Evolutionary conservation across 345 rosid genomes (phyloP).

Genomic region (Populus deltoides): DNA sequence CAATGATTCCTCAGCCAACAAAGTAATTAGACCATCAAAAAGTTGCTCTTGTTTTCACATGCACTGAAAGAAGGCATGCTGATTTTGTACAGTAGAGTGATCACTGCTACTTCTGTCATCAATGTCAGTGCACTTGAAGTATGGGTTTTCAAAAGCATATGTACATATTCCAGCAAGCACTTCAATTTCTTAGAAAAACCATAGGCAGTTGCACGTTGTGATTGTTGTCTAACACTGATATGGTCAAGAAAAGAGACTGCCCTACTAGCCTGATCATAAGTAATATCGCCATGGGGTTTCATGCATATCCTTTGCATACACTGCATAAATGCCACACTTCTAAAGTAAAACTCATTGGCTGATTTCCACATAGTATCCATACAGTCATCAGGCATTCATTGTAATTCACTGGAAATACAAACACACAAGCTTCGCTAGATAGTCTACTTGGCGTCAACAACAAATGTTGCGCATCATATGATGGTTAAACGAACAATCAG

Average conservation of each 20-base stretch:
- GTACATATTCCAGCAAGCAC: slow-evolving; percentile 40
- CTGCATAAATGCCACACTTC: slow-evolving; percentile 74
- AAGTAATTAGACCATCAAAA: slow-evolving; percentile 53
- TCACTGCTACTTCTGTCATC: slow-evolving; percentile 24
- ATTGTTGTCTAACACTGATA: slow-evolving; percentile 69
- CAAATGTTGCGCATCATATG: slow-evolving; percentile 63
- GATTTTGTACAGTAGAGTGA: slow-evolving; percentile 50
- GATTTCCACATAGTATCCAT: slow-evolving; percentile 55
- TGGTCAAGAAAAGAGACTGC: slow-evolving; percentile 75
- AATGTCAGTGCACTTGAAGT: slow-evolving; percentile 25
- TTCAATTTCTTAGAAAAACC: slow-evolving; percentile 47
- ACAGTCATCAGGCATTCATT: slow-evolving; percentile 24
- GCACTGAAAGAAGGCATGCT: slow-evolving; percentile 46
- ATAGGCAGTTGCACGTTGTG: slow-evolving; percentile 64
- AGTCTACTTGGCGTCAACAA: slow-evolving; percentile 39
- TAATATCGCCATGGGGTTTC: slow-evolving; percentile 67
- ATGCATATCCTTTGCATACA: slow-evolving; percentile 54
- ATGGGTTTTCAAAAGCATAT: slow-evolving; percentile 40
- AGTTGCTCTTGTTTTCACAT: slow-evolving; percentile 85
- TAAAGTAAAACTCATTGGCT: slow-evolving; percentile 68
- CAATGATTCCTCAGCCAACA: slow-evolving; percentile 57
- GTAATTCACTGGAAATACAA: slow-evolving; percentile 25
- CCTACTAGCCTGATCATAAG: slow-evolving; percentile 66
- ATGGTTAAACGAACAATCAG: slow-evolving; percentile 66
- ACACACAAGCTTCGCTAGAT: slow-evolving; percentile 21